Base-by-base conservation (phyloP, 2,329 filamentous ascomycete species). In the Sporothrix luriei region DNA sequence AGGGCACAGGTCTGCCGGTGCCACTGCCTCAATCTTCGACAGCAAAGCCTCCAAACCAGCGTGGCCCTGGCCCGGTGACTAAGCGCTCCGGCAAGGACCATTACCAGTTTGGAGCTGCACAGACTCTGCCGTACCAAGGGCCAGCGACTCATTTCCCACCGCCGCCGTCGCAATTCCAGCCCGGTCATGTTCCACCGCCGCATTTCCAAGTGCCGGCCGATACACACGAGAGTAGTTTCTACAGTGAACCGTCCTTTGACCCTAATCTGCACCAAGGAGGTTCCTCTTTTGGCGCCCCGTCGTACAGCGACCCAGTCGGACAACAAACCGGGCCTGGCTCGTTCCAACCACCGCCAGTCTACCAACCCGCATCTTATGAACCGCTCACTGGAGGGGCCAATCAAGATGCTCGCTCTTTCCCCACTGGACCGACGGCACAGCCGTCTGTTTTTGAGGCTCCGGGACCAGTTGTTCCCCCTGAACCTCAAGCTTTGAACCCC, bases 1-100 rank as follows among this genome's bases (percentile, higher is more conserved):
- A 78, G 67, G 68, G 70, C 24, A 66, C 74, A 14, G 70, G 43
- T 66, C 71, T 64, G 40, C 68, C 67, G 46, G 54, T 46, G 69
- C 73, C 43, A 59, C 64, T 49, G 16, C 68, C 57, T 3, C 68
- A 51, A 14, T 40, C 52, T 2, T 43, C 16, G 6, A 59, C 51
- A 10, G 11, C 46, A 52, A 66, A n/a, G 14, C 46, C 0, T 24
- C 43, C 19, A n/a, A 46, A 26, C 7, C 57, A 19, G 5, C 33
- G 19, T 6, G 11, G 19, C 4, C 26, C 29, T 21, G 26, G 24
- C 26, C 62, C 16, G 10, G 11, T 14, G 26, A 19, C 62, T 38
- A 51, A 49, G 43, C 46, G 26, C 46, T 5, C 43, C 46, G 46
- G 46, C 26, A 49, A 33, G 19, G 46, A 65, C 21, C 13, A 48